phyloP scores from a whole-genome alignment of 2,329 filamentous ascomycete genomes.

The Diaporthe citri region DNA sequence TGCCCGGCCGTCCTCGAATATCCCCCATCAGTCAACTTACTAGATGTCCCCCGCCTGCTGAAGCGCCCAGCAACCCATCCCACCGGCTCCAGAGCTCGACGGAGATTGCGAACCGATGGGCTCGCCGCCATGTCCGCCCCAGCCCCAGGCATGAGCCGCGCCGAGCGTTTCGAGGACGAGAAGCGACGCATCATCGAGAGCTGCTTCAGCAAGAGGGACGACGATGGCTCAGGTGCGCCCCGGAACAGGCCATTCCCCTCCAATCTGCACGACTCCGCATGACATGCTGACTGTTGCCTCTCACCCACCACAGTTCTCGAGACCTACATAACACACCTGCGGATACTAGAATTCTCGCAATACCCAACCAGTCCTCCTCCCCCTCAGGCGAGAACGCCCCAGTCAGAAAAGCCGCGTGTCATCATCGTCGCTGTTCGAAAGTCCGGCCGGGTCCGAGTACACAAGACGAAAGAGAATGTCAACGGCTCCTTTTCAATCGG shows the following conservation, averaged over 20 bases:
- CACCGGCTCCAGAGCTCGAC: constrained; percentile 10
- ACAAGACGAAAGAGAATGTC: constrained; percentile 95
- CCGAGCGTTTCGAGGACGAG: constrained; percentile 96
- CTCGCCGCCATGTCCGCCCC: constrained; percentile 33
- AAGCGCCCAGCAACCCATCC: background rate
- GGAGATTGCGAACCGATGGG: constrained; percentile 30
- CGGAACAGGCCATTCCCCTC: constrained; percentile 31
- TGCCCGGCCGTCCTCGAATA: background rate
- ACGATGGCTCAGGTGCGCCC: constrained; percentile 82
- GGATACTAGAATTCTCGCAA: constrained; percentile 86
- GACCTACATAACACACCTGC: constrained; percentile 98
- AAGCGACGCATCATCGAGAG: constrained; percentile 94
- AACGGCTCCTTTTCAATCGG: constrained; percentile 97
- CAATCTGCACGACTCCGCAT: constrained; percentile 34
- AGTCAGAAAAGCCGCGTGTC: constrained; percentile 87
- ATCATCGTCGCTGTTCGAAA: constrained; percentile 95
- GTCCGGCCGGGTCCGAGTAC: constrained; percentile 92
- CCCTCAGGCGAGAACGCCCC: constrained; percentile 75
- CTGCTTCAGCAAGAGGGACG: constrained; percentile 92
- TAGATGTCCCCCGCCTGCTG: background rate
- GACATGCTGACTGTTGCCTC: constrained; percentile 38
- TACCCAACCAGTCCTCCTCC: constrained; percentile 89
- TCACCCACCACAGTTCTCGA: constrained; percentile 72
- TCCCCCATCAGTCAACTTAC: background rate
- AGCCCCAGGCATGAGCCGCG: constrained; percentile 55